Conservation (phyloP, 192 early-diverging fungal genomes). For the Chytriomyces sp. region DNA sequence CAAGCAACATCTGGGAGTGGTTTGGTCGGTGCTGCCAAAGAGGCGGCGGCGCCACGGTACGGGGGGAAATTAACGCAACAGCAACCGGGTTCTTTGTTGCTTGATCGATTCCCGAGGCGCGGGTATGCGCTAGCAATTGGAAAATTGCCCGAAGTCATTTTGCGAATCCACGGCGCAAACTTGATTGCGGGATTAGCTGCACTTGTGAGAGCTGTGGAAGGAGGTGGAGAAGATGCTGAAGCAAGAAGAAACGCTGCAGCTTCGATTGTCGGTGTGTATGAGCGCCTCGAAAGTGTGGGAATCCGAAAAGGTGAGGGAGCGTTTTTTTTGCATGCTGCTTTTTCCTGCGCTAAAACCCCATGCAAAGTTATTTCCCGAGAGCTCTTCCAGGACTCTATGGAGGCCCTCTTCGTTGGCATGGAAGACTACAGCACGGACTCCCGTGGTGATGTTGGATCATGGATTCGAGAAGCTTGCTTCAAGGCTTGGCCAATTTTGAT, state of each 20-base stretch:
- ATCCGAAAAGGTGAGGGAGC: conserved; percentile 5
- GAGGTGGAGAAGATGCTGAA: conserved; percentile 66
- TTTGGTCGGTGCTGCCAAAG: background rate
- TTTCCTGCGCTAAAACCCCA: no score
- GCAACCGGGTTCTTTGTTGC: background rate
- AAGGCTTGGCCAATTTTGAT: conserved; percentile 52
- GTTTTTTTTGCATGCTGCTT: background rate
- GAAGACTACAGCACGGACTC: conserved; percentile 87
- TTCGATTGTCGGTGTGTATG: conserved; percentile 47
- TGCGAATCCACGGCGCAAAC: conserved; percentile 27
- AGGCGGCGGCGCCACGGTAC: background rate
- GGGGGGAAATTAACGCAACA: background rate
- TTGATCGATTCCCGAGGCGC: conserved; percentile 56
- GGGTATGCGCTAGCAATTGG: conserved; percentile 73
- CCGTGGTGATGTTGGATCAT: conserved; percentile 95
- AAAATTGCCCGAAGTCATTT: conserved; percentile 43
- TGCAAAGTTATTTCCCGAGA: conserved; percentile 15
- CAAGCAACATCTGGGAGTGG: background rate
- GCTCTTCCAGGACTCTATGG: conserved; percentile 52
- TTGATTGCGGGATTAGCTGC: conserved; percentile 34
- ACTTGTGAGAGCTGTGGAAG: conserved; percentile 44
- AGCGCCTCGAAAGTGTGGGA: conserved; percentile 14
- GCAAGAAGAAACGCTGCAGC: conserved; percentile 68
- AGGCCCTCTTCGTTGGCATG: conserved; percentile 67
- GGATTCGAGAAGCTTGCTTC: conserved; percentile 80